phyloP scores from a whole-genome alignment of 2,329 filamentous ascomycete genomes.

The Fusarium euwallaceae region DNA sequence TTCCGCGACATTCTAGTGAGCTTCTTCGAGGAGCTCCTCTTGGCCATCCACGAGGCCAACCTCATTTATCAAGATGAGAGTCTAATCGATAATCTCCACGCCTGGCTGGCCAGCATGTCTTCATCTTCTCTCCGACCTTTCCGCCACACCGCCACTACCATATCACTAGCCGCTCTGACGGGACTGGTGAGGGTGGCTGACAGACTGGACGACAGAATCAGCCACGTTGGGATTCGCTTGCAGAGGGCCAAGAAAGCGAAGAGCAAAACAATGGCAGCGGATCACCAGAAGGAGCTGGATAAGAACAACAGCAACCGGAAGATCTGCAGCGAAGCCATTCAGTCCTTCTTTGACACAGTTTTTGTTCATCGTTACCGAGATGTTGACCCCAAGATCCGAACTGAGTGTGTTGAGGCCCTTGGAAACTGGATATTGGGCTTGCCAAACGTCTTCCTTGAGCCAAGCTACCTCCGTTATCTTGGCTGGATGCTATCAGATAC shows the following conservation, averaged over 20 bases:
- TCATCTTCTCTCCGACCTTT: constrained; percentile 90
- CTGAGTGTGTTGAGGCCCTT: constrained; percentile 88
- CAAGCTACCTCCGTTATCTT: constrained; percentile 89
- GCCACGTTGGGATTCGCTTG: constrained; percentile 82
- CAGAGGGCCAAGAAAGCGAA: constrained; percentile 66
- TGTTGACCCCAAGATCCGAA: constrained; percentile 88
- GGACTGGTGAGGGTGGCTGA: constrained; percentile 81
- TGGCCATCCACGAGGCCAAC: constrained; percentile 84
- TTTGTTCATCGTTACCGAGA: constrained; percentile 98
- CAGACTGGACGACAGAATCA: constrained; percentile 77
- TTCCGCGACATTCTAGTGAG: constrained; percentile 83
- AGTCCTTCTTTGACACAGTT: constrained; percentile 90
- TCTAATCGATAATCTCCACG: constrained; percentile 88
- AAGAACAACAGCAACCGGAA: constrained; percentile 79
- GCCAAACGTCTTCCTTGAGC: constrained; percentile 90
- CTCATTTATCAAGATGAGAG: constrained; percentile 81
- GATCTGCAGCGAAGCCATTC: constrained; percentile 77
- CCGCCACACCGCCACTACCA: constrained; percentile 91
- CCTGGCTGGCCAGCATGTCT: constrained; percentile 93
- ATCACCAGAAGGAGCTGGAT: constrained; percentile 78
- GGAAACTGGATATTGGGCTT: constrained; percentile 90
- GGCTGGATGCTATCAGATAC: constrained; percentile 96
- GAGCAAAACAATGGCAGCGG: constrained; percentile 83
- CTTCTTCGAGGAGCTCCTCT: constrained; percentile 84
- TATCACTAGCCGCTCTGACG: constrained; percentile 83